These are phyloP conservation scores for Lactarius evosmus DNA, from an alignment of 768 basidiomycete genomes.

Conservation along the genomic window DNA sequence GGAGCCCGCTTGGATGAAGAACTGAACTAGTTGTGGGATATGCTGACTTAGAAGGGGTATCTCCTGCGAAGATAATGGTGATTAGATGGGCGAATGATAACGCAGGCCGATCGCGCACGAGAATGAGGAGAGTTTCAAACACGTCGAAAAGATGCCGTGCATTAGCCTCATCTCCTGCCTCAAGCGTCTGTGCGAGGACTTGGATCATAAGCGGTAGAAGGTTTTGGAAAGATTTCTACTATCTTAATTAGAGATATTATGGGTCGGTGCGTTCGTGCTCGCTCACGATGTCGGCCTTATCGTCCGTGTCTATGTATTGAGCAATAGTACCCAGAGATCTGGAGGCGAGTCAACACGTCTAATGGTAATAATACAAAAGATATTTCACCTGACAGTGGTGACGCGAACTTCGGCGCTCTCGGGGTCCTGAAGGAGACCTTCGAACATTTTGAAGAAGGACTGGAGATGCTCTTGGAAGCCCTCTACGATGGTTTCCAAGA, in stretches of 20 bases:
- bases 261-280: slow-evolving; percentile 2
- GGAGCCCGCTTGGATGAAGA: slow-evolving; percentile 80
- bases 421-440: slow-evolving; percentile 67
- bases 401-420: slow-evolving; percentile 89
- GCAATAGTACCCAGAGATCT: slow-evolving; percentile 90
- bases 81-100: background rate
- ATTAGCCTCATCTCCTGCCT: slow-evolving; percentile 70
- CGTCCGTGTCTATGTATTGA: slow-evolving; percentile 85
- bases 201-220: slow-evolving; percentile 85
- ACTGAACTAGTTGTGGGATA: slow-evolving; percentile 81
- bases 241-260: slow-evolving; percentile 4
- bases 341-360: background rate
- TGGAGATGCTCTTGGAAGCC: slow-evolving; percentile 76
- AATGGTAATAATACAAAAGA: background rate
- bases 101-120: slow-evolving; percentile 46
- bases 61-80: slow-evolving; percentile 53
- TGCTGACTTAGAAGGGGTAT: slow-evolving; percentile 89
- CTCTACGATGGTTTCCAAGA: slow-evolving; percentile 88
- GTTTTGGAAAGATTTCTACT: slow-evolving; percentile 79
- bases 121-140: slow-evolving; percentile 90
- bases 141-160: slow-evolving; percentile 93
- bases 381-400: slow-evolving; percentile 71
- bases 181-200: slow-evolving; percentile 82
- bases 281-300: slow-evolving; percentile 83
- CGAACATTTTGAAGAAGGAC: slow-evolving; percentile 78